phyloP scores from a whole-genome alignment of 345 rosid species.

The Psidium friedrichsthalianum region DNA sequence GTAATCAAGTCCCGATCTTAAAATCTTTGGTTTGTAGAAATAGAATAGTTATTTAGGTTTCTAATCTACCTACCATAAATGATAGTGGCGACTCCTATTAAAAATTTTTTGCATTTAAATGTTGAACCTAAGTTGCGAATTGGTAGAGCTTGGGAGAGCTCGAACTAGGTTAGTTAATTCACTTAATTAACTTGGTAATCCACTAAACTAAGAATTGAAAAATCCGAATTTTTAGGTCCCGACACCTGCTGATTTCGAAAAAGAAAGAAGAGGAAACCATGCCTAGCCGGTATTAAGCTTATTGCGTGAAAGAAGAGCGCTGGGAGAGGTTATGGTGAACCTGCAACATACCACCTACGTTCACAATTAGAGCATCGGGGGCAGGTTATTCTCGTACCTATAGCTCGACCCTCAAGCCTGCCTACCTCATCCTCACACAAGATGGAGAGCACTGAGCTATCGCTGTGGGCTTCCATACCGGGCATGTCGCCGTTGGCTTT shows the following conservation, averaged over 20 bases:
- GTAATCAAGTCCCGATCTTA: too few species aligned
- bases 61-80: too few species aligned
- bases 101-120: too few species aligned
- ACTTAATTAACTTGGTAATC: too few species aligned
- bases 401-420: constrained; percentile 46
- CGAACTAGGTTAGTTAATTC: too few species aligned
- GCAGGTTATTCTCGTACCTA: constrained; percentile 47
- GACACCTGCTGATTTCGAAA: constrained; percentile 35
- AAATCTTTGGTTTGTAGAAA: too few species aligned
- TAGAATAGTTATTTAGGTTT: too few species aligned
- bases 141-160: too few species aligned
- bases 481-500: constrained; percentile 3
- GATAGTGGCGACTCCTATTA: too few species aligned
- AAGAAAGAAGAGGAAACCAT: not conserved
- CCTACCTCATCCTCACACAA: constrained; percentile 41
- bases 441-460: constrained; percentile 72
- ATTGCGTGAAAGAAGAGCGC: not conserved
- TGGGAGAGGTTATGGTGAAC: constrained; percentile 5
- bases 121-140: too few species aligned
- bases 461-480: constrained; percentile 67
- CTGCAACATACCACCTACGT: constrained; percentile 81
- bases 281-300: not conserved
- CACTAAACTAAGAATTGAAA: too few species aligned
- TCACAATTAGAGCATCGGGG: constrained; percentile 37
- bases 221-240: too few species aligned